Evolutionary conservation across 1,139 yeast genomes (phyloP).

Genomic region (Keqinozyma sinolaborantium): DNA sequence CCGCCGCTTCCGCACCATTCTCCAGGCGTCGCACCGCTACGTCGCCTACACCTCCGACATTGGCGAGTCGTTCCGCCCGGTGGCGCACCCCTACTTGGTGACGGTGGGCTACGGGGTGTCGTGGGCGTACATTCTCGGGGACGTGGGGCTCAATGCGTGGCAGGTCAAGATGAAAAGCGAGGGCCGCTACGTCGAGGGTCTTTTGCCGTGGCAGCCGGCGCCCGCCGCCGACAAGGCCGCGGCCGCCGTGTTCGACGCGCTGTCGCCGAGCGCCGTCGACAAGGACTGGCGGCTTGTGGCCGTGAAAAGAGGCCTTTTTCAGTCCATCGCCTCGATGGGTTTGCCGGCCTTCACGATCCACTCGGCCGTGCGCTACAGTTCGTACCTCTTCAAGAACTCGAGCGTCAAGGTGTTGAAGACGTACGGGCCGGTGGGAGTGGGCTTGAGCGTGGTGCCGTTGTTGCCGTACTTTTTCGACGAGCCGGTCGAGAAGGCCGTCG

Average conservation of each 20-base stretch:
- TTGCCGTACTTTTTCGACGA: slow-evolving; percentile 79
- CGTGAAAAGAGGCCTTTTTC: slow-evolving; percentile 72
- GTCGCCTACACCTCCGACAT: slow-evolving; percentile 87
- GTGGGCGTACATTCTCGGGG: slow-evolving; percentile 78
- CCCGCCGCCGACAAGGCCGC: slow-evolving; percentile 40
- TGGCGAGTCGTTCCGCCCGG: slow-evolving; percentile 88
- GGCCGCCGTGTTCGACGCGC: slow-evolving; percentile 25
- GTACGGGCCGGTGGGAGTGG: slow-evolving; percentile 77
- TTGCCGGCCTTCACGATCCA: slow-evolving; percentile 86
- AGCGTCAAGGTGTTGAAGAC: slow-evolving; percentile 37
- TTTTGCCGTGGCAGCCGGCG: slow-evolving; percentile 64
- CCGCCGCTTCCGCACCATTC: slow-evolving; percentile 65
- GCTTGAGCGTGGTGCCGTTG: slow-evolving; percentile 73
- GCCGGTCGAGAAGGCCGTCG: slow-evolving; percentile 73
- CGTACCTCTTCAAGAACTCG: slow-evolving; percentile 50
- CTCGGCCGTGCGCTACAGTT: slow-evolving; percentile 70
- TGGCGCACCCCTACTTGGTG: slow-evolving; percentile 68
- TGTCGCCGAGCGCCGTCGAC: slow-evolving; percentile 29
- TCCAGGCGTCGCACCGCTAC: slow-evolving; percentile 75
- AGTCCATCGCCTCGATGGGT: slow-evolving; percentile 82
- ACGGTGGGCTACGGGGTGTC: slow-evolving; percentile 68
- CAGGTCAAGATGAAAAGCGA: slow-evolving; percentile 64
- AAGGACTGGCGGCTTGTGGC: slow-evolving; percentile 65
- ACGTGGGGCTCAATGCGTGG: slow-evolving; percentile 76
- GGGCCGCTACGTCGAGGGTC: slow-evolving; percentile 60